phyloP scores from a whole-genome alignment of 495 filamentous ascomycete genomes.

The Penicillium goetzii region DNA sequence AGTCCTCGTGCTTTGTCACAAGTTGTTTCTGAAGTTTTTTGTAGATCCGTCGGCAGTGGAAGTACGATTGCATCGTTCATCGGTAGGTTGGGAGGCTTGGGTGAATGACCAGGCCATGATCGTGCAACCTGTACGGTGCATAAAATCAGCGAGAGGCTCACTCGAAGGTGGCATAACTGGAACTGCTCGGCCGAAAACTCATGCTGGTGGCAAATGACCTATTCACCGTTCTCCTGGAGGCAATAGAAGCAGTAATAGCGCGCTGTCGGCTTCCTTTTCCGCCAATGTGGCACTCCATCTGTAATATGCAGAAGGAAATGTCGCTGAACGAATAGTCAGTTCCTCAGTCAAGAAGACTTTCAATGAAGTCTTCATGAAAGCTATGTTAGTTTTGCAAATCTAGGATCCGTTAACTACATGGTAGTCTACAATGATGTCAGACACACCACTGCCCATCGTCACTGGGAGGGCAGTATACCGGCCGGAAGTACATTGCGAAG shows the following conservation, averaged over 20 bases:
- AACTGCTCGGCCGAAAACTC: neutral
- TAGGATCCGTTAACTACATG: neutral
- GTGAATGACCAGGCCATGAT: neutral
- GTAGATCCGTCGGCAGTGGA: slow-evolving; percentile 43
- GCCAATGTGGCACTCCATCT: slow-evolving; percentile 15
- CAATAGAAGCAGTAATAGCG: slow-evolving; percentile 6
- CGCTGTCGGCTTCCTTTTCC: slow-evolving; percentile 17
- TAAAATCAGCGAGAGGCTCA: neutral
- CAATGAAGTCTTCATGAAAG: neutral
- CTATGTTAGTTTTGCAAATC: neutral
- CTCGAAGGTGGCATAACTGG: neutral
- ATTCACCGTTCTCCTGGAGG: slow-evolving; percentile 4
- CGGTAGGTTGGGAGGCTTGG: neutral
- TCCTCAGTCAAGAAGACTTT: neutral
- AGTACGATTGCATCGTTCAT: slow-evolving; percentile 37
- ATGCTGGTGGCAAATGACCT: slow-evolving; percentile 10
- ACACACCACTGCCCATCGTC: slow-evolving; percentile 7
- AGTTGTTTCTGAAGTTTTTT: slow-evolving; percentile 39
- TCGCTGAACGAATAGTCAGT: neutral
- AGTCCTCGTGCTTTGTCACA: slow-evolving; percentile 19
- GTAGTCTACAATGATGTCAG: slow-evolving; percentile 26
- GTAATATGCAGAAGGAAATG: neutral
- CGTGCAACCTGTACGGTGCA: neutral
- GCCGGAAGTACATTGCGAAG: slow-evolving; percentile 6
- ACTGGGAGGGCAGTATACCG: neutral